Conservation (phyloP, 108 stramenopile species). For the Thalassiosira profunda region DNA sequence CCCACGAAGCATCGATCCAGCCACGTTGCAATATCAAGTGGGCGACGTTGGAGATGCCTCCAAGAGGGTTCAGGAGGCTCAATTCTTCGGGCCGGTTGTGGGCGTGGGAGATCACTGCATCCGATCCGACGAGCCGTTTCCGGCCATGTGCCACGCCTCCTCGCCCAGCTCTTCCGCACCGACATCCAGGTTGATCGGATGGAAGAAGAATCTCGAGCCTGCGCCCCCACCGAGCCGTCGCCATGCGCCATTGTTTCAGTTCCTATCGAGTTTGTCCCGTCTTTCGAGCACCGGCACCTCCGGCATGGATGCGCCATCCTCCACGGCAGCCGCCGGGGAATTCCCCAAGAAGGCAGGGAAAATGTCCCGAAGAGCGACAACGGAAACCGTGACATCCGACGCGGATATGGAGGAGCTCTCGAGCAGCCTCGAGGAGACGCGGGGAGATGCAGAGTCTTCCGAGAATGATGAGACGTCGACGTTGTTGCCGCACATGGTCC, state of each 20-base stretch:
- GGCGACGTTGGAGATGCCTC: too few relatives aligned
- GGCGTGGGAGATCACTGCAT: conserved; percentile 79
- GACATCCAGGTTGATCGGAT: neutral
- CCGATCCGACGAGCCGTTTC: conserved; percentile 64
- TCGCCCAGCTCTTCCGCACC: neutral
- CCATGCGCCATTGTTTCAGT: conserved; percentile 14
- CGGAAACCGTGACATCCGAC: too few relatives aligned
- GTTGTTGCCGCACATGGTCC: too few relatives aligned
- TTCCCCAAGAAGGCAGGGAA: neutral
- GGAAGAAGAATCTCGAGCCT: neutral
- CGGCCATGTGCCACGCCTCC: neutral
- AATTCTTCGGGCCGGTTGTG: conserved; percentile 59
- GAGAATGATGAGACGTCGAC: conserved; percentile 6
- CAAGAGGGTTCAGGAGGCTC: conserved; percentile 36
- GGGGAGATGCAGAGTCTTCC: too few relatives aligned
- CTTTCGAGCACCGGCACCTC: neutral
- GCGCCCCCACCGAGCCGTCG: neutral
- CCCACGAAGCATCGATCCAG: conserved; percentile 11
- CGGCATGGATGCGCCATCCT: neutral
- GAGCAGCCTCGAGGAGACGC: too few relatives aligned
- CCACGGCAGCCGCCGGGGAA: neutral
- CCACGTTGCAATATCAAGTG: conserved; percentile 1
- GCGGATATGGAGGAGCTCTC: too few relatives aligned
- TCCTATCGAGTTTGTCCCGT: conserved; percentile 20
- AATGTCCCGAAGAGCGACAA: too few relatives aligned